A percentile compares a stretch with the other conserved stretches of the same genome.
phyloP scores from a whole-genome alignment of 305 asterid genomes.

The Solanum aculeatissimum region DNA sequence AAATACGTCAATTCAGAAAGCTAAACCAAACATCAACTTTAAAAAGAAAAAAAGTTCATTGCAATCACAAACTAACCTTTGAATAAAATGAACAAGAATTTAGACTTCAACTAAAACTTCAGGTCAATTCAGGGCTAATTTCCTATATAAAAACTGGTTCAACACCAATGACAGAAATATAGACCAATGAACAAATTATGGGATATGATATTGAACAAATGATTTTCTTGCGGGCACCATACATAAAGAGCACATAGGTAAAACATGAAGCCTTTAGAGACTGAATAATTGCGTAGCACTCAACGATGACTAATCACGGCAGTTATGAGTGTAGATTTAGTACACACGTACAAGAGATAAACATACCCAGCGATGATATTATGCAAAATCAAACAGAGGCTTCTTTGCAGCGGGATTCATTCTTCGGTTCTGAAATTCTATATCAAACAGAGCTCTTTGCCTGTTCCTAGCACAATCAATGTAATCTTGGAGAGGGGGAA shows the following conservation, averaged over 20 bases:
- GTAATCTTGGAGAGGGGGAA: constrained; percentile 76
- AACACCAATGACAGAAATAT: not conserved
- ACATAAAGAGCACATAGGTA: not conserved
- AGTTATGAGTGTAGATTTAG: not conserved
- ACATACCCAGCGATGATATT: constrained; percentile 5
- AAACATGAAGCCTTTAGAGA: not conserved
- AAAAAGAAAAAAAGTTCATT: not conserved
- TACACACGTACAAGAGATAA: not conserved
- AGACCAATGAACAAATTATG: not conserved
- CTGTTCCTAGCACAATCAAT: constrained; percentile 44
- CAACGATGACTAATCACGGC: not conserved
- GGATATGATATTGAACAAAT: not conserved
- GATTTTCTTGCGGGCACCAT: not conserved
- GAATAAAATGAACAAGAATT: not conserved
- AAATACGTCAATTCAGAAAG: not conserved
- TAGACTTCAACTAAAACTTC: not conserved
- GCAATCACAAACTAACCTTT: not conserved
- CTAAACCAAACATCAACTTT: not conserved
- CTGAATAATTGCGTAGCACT: not conserved
- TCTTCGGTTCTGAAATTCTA: constrained; percentile 22
- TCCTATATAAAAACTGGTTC: not conserved
- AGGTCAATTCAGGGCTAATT: not conserved
- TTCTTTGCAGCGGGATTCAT: constrained; percentile 35
- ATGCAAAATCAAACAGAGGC: constrained; percentile 61
- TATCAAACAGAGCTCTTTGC: constrained; percentile 24